Conservation (phyloP, 345 rosid genomes). For the Eucalyptus erythrocorys region DNA sequence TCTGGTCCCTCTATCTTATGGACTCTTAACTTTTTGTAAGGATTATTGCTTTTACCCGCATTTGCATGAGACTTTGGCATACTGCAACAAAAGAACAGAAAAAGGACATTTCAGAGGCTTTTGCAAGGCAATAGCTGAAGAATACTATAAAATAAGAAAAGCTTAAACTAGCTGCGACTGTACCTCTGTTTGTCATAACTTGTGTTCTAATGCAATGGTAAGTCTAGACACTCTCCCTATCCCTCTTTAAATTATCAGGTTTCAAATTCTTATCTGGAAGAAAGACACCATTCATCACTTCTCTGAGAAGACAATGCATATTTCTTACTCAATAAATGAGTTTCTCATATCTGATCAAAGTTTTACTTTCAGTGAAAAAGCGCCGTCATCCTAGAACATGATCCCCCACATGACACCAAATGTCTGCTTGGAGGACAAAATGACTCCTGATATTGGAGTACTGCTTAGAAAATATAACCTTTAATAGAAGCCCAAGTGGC, state of each 20-base stretch:
- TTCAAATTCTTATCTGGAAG: not conserved
- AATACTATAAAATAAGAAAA: not conserved
- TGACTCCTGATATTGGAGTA: not conserved
- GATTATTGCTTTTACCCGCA: not conserved
- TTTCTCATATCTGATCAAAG: not conserved
- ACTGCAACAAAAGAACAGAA: not conserved
- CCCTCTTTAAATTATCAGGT: not conserved
- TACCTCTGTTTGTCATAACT: not conserved
- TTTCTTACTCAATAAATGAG: not conserved
- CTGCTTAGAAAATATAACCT: not conserved
- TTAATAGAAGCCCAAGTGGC: not conserved
- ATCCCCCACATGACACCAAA: not conserved
- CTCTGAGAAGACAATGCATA: not conserved
- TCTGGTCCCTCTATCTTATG: not conserved
- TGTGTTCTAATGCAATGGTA: not conserved
- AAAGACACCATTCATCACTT: not conserved
- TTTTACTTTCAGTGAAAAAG: not conserved
- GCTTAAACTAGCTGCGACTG: not conserved
- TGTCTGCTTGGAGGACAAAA: not conserved
- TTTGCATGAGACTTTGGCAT: not conserved
- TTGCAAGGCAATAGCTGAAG: not conserved
- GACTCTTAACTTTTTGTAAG: not conserved
- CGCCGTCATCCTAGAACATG: not conserved
- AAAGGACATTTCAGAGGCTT: not conserved
- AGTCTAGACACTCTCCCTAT: not conserved